Conservation (phyloP, 129 eudicot genomes). For the Centella asiatica region DNA sequence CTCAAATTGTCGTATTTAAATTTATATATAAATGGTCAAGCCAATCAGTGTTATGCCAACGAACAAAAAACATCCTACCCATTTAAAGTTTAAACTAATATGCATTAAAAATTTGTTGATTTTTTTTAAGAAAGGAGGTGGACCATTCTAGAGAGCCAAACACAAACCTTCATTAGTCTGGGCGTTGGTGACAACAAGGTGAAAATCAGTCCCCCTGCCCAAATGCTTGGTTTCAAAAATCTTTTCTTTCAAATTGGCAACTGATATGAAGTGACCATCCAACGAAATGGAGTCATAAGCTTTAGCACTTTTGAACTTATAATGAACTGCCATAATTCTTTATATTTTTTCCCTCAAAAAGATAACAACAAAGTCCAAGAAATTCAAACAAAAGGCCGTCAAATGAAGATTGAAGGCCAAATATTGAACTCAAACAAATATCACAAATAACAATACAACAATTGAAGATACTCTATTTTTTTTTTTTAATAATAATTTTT, state of each 20-base stretch:
- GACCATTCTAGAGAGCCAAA: constrained; percentile 17
- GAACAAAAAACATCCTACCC: not conserved
- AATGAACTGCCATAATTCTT: constrained; percentile 75
- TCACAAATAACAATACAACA: constrained; percentile 30
- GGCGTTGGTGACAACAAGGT: constrained; percentile 87
- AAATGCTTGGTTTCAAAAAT: constrained; percentile 83
- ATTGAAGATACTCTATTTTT: constrained; percentile 28
- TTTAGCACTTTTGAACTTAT: constrained; percentile 97
- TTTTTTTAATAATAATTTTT: too few relatives aligned
- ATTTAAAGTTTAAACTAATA: too few relatives aligned
- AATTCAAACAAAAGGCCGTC: constrained; percentile 37
- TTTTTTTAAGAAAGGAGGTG: not conserved
- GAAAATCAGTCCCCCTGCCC: constrained; percentile 94
- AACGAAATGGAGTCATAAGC: constrained; percentile 79
- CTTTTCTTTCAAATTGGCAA: constrained; percentile 77
- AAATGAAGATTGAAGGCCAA: constrained; percentile 34
- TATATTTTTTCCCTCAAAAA: constrained; percentile 28
- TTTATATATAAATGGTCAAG: not conserved
- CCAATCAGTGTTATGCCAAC: not conserved
- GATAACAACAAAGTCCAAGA: constrained; percentile 31
- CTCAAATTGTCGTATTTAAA: not conserved
- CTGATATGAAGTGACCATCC: constrained; percentile 90
- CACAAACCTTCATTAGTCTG: constrained; percentile 97
- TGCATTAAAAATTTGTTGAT: not conserved
- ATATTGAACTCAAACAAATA: constrained; percentile 36